Evolutionary conservation across 305 asterid species (phyloP).

Genomic region (Ilex paraguariensis): DNA sequence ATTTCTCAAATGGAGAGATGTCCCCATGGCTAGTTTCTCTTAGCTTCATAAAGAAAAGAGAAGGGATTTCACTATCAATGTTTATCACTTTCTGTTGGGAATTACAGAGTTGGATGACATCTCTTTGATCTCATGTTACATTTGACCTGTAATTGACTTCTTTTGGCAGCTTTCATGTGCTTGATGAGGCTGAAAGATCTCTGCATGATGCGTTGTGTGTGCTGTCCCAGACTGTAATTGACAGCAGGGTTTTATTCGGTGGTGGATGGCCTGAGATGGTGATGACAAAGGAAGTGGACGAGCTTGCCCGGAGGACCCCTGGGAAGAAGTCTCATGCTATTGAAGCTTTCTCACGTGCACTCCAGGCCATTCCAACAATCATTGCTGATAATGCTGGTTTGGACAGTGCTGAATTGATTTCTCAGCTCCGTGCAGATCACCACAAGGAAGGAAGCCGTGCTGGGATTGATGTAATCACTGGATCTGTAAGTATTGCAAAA

Average conservation of each 20-base stretch:
- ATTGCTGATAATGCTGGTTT: constrained; percentile 90
- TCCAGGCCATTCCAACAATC: constrained; percentile 68
- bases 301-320: constrained; percentile 75
- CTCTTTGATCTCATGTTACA: too few species aligned
- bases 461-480: constrained; percentile 83
- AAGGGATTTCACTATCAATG: too few species aligned
- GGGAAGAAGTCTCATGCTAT: constrained; percentile 83
- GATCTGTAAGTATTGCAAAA: constrained; percentile 50
- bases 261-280: constrained; percentile 99
- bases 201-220: constrained; percentile 88
- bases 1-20: too few species aligned
- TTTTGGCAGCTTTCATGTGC: constrained; percentile 61
- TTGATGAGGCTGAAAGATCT: constrained; percentile 89
- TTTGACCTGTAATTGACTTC: background rate
- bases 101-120: too few species aligned
- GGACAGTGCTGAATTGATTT: constrained; percentile 78
- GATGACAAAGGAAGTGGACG: constrained; percentile 89
- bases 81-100: too few species aligned
- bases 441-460: constrained; percentile 64
- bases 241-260: constrained; percentile 74
- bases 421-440: constrained; percentile 87
- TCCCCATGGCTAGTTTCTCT: too few species aligned
- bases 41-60: too few species aligned
- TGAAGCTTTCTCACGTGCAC: constrained; percentile 83
- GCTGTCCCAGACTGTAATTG: constrained; percentile 80